These are phyloP conservation scores for Lenwebbia sp. DNA, from an alignment of 345 rosid species.

Conservation along the genomic window DNA sequence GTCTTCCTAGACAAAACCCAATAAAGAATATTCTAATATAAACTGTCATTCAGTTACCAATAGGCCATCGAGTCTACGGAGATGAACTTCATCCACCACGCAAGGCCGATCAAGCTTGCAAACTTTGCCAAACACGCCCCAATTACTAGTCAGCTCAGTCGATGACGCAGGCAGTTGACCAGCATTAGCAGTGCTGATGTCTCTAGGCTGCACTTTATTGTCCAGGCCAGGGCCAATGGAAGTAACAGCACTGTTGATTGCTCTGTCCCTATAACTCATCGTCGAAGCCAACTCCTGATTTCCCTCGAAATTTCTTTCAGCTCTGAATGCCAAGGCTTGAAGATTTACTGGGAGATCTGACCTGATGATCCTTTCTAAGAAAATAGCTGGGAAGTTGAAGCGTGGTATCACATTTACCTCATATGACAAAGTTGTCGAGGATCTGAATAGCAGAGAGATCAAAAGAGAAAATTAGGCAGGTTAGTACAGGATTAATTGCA, in stretches of 20 bases:
- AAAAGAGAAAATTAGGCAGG: background rate
- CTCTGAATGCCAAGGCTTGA: slow-evolving; percentile 71
- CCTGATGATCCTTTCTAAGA: slow-evolving; percentile 85
- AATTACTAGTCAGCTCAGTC: slow-evolving; percentile 43
- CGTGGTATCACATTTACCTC: slow-evolving; percentile 88
- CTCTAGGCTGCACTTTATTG: slow-evolving; percentile 20
- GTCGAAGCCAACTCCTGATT: slow-evolving; percentile 21
- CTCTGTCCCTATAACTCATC: slow-evolving; percentile 16
- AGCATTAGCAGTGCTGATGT: slow-evolving; percentile 23
- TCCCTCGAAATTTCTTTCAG: slow-evolving; percentile 45
- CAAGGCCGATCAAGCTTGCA: slow-evolving; percentile 73
- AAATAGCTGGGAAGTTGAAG: slow-evolving; percentile 87
- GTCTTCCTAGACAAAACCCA: slow-evolving; percentile 4
- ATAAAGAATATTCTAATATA: background rate
- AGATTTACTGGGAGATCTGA: slow-evolving; percentile 96
- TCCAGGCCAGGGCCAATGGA: slow-evolving; percentile 21
- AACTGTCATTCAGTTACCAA: slow-evolving; percentile 40
- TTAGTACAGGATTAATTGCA: background rate
- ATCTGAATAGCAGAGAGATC: slow-evolving; percentile 29
- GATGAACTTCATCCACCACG: slow-evolving; percentile 91
- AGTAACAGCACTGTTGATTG: slow-evolving; percentile 10
- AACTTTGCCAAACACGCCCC: slow-evolving; percentile 80
- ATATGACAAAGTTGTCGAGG: slow-evolving; percentile 54
- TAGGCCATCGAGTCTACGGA: slow-evolving; percentile 90
- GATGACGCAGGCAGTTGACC: slow-evolving; percentile 26